These are phyloP conservation scores for Suillus occidentalis DNA, from an alignment of 768 basidiomycete species.

Conservation along the genomic window DNA sequence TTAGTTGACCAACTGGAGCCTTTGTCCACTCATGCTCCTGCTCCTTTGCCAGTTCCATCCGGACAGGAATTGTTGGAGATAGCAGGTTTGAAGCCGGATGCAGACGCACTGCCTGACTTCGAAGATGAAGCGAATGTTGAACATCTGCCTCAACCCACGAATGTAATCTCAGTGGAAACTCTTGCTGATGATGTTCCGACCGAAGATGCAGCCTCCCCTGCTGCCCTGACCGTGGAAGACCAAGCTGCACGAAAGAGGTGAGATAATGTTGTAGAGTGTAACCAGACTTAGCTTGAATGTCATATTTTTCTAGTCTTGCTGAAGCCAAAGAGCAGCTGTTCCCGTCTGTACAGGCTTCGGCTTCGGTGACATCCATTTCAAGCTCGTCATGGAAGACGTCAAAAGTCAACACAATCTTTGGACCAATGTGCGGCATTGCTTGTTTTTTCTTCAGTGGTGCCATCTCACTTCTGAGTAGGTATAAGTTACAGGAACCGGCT, in stretches of 20 bases:
- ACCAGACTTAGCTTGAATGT: conserved; percentile 5
- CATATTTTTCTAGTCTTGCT: conserved; percentile 34
- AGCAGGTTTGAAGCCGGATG: conserved; percentile 46
- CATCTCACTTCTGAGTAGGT: conserved; percentile 4
- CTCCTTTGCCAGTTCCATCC: conserved; percentile 29
- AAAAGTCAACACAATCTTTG: conserved; percentile 52
- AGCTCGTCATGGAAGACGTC: conserved; percentile 33
- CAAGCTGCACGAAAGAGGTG: conserved; percentile 30
- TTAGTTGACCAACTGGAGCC: conserved; percentile 1
- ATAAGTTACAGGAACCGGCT: neutral
- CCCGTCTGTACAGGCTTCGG: conserved; percentile 33
- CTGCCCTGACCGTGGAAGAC: conserved; percentile 13
- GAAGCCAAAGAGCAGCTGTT: conserved; percentile 49
- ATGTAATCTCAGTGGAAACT: conserved; percentile 14
- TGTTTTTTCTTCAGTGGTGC: neutral
- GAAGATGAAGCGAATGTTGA: conserved; percentile 43
- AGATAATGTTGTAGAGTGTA: neutral
- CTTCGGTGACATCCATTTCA: conserved; percentile 34
- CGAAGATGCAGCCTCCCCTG: conserved; percentile 11
- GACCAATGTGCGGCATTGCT: conserved; percentile 51
- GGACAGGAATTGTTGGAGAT: conserved; percentile 48
- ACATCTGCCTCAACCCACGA: neutral
- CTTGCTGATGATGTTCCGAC: conserved; percentile 9
- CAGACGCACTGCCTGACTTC: conserved; percentile 52
- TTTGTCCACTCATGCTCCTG: neutral